Evolutionary conservation across 352 stramenopile species (phyloP), one percentile per base, ranked within the genome.

Genomic region (Globisporangium spinosum): DNA sequence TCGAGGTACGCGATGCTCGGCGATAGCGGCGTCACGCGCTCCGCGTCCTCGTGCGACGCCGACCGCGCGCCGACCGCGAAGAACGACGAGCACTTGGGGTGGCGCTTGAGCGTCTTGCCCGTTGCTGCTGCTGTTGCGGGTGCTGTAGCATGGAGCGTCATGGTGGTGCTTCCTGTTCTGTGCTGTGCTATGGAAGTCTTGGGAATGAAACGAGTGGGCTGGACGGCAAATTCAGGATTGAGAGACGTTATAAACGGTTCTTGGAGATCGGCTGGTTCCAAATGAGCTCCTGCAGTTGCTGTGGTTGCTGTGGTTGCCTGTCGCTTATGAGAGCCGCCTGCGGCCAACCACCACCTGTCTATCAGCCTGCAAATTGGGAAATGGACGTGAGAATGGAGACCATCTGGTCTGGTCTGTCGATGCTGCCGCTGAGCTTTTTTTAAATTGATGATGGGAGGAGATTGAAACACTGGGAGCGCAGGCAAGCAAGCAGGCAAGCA

Each of bases 1-100:
- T 68, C 62, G 3, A 68, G 51, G 22, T 43, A 62, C 54, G 62
- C 62, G 38, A 68, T 40, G n/a, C 32, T 65, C 38, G 27, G 17
- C 7, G 59, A 27, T 23, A 65, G 25, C 17, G 45, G 59, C 10
- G 34, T 9, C 1, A 20, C 27, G 23, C 17, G 17, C 6, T 22
- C 13, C 20, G 29, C 57, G 57, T 47, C 22, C 3, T 9, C 9
- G 5, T 62, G 20, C 3, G 34, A 47, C n/a, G 32, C 23, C 34
- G 53, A 58, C 2, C 57, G 32, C 34, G n/a, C 57, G n/a, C 3
- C 45, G 7, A n/a, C 23, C 57, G 32, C 27, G 57, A 32, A 32
- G 38, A 62, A 51, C 8, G 57, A 51, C 57, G 57, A 62, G 57
- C 57, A 62, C 27, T 62, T 62, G 23, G 57, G 57, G 25, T 62